phyloP scores from a whole-genome alignment of 2,329 filamentous ascomycete species.

The Hymenoscyphus fructigenus region DNA sequence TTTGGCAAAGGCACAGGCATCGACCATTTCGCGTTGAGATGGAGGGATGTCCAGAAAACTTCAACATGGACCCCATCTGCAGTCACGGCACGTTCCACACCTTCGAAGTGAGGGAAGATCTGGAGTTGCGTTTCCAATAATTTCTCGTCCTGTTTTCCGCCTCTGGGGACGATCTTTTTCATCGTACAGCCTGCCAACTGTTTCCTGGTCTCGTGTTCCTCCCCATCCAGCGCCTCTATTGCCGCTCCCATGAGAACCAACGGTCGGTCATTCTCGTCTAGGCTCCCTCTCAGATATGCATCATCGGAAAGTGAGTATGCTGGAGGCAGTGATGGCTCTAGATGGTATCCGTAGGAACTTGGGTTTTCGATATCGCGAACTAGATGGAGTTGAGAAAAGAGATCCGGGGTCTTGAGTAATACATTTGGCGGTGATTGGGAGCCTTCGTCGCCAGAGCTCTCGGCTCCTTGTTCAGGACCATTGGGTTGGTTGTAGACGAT shows the following conservation, averaged over 20 bases:
- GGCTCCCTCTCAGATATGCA: background rate
- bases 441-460: background rate
- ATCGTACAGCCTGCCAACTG: background rate
- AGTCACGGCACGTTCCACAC: background rate
- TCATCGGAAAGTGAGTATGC: background rate
- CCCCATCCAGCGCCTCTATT: background rate
- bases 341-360: background rate
- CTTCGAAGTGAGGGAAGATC: background rate
- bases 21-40: background rate
- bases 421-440: background rate
- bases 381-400: background rate
- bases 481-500: background rate
- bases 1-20: background rate
- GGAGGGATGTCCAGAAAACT: background rate
- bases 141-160: background rate
- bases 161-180: background rate
- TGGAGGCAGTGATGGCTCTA: background rate
- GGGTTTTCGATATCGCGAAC: background rate
- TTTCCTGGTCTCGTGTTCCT: background rate
- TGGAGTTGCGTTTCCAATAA: background rate
- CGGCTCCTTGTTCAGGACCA: background rate
- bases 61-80: background rate
- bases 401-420: background rate
- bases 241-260: background rate
- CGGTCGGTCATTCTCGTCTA: background rate